Evolutionary conservation across 768 basidiomycete genomes (phyloP).

Genomic region (Rhodotorula paludigena): DNA sequence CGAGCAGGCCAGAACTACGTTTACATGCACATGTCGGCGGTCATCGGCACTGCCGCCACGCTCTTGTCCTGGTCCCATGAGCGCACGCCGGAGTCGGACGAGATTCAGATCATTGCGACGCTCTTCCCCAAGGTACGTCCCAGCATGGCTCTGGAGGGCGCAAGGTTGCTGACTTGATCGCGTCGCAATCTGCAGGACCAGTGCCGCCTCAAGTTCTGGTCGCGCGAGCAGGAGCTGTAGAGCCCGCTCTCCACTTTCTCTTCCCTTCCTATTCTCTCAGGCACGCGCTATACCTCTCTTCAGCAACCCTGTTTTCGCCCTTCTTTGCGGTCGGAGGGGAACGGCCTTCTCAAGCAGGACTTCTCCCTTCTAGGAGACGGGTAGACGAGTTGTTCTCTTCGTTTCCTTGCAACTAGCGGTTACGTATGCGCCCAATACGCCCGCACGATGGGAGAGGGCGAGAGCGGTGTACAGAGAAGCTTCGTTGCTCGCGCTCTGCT

Average conservation of each 20-base stretch:
- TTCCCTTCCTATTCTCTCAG: neutral
- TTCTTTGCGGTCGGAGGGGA: too few relatives aligned
- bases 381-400: too few relatives aligned
- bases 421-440: too few relatives aligned
- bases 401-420: too few relatives aligned
- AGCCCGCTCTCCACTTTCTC: neutral
- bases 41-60: constrained; percentile 73
- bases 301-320: neutral
- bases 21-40: constrained; percentile 78
- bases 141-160: too few relatives aligned
- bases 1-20: constrained; percentile 89
- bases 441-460: too few relatives aligned
- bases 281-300: neutral
- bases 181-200: constrained; percentile 9
- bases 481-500: too few relatives aligned
- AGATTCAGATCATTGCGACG: constrained; percentile 69
- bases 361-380: too few relatives aligned
- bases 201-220: constrained; percentile 6
- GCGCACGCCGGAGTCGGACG: constrained; percentile 67
- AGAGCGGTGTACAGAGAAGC: too few relatives aligned
- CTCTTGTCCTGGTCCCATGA: constrained; percentile 83
- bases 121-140: constrained; percentile 75
- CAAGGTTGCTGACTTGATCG: neutral
- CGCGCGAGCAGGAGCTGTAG: neutral
- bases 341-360: too few relatives aligned